These are phyloP conservation scores for Pseudocercospora ulei DNA, from an alignment of 2,329 filamentous ascomycete genomes.

Conservation along the genomic window DNA sequence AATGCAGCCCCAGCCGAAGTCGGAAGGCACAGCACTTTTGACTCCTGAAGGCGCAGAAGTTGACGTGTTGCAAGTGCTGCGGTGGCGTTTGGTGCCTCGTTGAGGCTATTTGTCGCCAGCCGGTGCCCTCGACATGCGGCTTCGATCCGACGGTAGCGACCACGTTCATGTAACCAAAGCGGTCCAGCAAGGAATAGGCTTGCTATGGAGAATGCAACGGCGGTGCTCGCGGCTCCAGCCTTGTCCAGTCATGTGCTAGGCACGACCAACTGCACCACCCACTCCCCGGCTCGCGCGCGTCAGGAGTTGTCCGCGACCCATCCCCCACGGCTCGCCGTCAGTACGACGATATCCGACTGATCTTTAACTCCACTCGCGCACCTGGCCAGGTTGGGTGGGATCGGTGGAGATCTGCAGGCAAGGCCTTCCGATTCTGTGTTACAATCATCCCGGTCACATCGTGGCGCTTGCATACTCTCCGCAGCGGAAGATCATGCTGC, in stretches of 20 bases:
- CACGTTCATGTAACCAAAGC: constrained; percentile 10
- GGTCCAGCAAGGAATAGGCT: constrained; percentile 8
- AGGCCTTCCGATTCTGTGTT: constrained; percentile 15
- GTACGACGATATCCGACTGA: constrained; percentile 8
- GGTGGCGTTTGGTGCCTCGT: constrained; percentile 9
- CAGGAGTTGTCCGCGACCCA: no score
- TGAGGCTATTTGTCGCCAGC: constrained; percentile 3
- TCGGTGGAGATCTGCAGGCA: constrained; percentile 15
- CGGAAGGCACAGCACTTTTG: constrained; percentile 11
- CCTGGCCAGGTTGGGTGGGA: constrained; percentile 12
- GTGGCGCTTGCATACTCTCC: constrained; percentile 14
- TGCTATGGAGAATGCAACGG: constrained; percentile 1
- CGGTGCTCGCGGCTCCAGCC: constrained; percentile 4
- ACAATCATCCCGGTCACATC: constrained; percentile 15
- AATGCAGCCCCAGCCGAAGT: constrained; percentile 13
- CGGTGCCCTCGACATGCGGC: constrained; percentile 1
- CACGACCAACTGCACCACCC: no score
- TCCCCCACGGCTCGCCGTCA: neutral
- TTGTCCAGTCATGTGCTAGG: neutral
- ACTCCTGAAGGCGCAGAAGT: constrained; percentile 1
- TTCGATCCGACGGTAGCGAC: neutral
- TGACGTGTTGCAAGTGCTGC: constrained; percentile 8
- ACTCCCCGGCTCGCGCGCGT: no score
- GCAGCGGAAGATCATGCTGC: no score
- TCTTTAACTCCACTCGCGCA: constrained; percentile 10